A percentile compares a stretch with the other conserved stretches of the same genome.
Conservation (phyloP, 176 grass and related monocot species). For the Canna indica region DNA sequence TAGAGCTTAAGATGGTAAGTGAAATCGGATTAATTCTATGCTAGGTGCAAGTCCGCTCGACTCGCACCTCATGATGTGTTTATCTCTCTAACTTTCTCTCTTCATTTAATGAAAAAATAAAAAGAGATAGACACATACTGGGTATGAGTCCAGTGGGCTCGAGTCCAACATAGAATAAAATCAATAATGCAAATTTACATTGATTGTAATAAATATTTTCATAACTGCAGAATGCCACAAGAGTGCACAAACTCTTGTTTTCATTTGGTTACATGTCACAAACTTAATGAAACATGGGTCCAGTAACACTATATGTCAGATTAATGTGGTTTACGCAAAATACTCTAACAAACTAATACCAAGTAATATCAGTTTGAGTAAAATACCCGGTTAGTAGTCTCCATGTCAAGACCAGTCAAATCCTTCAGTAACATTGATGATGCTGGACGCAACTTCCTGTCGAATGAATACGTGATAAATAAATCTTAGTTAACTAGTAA, state of each 20-base stretch:
- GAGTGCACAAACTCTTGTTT: not conserved
- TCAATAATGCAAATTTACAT: not conserved
- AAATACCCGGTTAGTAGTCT: not conserved
- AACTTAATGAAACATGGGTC: not conserved
- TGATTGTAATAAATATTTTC: not conserved
- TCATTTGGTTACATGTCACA: not conserved
- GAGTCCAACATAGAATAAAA: not conserved
- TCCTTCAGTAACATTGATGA: conserved; percentile 48
- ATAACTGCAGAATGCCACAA: no score
- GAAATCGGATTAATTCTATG: no score
- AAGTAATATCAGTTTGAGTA: not conserved
- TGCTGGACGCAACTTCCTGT: conserved; percentile 42
- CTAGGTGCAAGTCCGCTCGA: no score
- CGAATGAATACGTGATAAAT: not conserved
- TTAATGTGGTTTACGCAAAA: not conserved
- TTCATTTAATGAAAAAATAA: no score
- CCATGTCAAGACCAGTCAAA: conserved; percentile 26
- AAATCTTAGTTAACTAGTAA: not conserved
- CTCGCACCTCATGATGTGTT: no score
- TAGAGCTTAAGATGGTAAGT: not conserved
- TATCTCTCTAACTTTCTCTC: no score
- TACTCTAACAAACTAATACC: not conserved
- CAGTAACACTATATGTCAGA: not conserved
- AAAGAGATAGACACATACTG: no score
- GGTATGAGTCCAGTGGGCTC: no score